A percentile compares a stretch with the other conserved stretches of the same genome.
These are phyloP conservation scores for Cercospora sojina DNA, from an alignment of 2,329 filamentous ascomycete species.

Conservation along the genomic window DNA sequence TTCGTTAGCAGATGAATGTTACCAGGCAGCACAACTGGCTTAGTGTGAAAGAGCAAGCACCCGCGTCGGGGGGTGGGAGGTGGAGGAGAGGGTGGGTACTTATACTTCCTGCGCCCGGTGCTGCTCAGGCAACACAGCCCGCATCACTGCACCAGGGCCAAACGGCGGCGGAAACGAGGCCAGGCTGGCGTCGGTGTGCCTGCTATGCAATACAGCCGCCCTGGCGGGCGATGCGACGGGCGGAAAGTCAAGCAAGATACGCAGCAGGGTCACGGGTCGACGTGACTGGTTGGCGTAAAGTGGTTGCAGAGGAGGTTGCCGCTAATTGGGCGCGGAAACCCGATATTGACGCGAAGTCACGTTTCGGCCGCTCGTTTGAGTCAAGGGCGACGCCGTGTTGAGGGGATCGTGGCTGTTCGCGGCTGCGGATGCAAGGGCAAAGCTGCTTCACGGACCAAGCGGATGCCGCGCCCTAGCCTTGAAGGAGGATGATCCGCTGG, in stretches of 20 bases:
- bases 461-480: constrained; percentile 17
- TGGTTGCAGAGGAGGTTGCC: constrained; percentile 15
- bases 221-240: constrained; percentile 25
- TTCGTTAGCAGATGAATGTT: neutral
- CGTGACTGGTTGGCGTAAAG: constrained; percentile 28
- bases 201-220: constrained; percentile 21
- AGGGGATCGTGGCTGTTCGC: constrained; percentile 17
- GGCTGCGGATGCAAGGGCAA: constrained; percentile 20
- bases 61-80: constrained; percentile 19
- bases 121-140: constrained; percentile 26
- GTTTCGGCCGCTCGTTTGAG: constrained; percentile 16
- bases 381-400: constrained; percentile 24
- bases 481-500: constrained; percentile 16
- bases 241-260: constrained; percentile 20
- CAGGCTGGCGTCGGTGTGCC: constrained; percentile 17
- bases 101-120: constrained; percentile 22
- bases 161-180: constrained; percentile 18
- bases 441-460: constrained; percentile 24
- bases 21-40: neutral
- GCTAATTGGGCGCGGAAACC: constrained; percentile 19
- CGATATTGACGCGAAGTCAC: constrained; percentile 25
- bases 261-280: constrained; percentile 18
- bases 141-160: constrained; percentile 13
- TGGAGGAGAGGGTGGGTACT: constrained; percentile 26
- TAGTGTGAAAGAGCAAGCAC: constrained; percentile 8